Evolutionary conservation across 2,329 filamentous ascomycete species (phyloP).

Genomic region (Talaromyces atroroseus): DNA sequence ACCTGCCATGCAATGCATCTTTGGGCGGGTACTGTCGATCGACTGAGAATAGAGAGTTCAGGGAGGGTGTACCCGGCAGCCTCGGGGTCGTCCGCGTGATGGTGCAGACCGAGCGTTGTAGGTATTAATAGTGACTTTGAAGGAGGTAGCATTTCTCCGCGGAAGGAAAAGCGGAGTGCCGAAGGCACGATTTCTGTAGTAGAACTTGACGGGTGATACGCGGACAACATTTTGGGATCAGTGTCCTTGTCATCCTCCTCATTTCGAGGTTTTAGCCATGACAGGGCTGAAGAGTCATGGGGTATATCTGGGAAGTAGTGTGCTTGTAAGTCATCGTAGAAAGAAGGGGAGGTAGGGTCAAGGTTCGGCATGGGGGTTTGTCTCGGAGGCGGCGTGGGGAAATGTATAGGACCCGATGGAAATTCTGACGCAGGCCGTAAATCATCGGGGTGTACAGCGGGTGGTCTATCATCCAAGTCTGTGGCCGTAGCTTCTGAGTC

Average conservation of each 20-base stretch:
- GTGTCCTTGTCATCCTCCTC: constrained; percentile 57
- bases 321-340: constrained; percentile 74
- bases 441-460: constrained; percentile 31
- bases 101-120: constrained; percentile 74
- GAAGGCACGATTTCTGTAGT: constrained; percentile 61
- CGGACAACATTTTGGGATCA: constrained; percentile 60
- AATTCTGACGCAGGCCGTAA: constrained; percentile 36
- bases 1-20: constrained; percentile 89
- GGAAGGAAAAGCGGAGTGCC: constrained; percentile 83
- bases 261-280: constrained; percentile 80
- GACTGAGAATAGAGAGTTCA: constrained; percentile 73
- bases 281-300: constrained; percentile 75
- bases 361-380: constrained; percentile 60
- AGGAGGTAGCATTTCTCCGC: constrained; percentile 73
- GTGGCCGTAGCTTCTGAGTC: constrained; percentile 8
- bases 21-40: constrained; percentile 79
- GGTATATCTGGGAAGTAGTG: constrained; percentile 92
- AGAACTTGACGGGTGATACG: constrained; percentile 74
- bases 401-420: constrained; percentile 34
- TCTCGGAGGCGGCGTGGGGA: constrained; percentile 41
- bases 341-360: constrained; percentile 75
- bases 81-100: constrained; percentile 87
- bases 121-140: constrained; percentile 68
- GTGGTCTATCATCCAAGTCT: constrained; percentile 31
- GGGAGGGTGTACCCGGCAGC: constrained; percentile 90